Evolutionary conservation across 805 yeast species (phyloP), one percentile per base, ranked within the genome.

Genomic region (Zygosaccharomyces lentus): DNA sequence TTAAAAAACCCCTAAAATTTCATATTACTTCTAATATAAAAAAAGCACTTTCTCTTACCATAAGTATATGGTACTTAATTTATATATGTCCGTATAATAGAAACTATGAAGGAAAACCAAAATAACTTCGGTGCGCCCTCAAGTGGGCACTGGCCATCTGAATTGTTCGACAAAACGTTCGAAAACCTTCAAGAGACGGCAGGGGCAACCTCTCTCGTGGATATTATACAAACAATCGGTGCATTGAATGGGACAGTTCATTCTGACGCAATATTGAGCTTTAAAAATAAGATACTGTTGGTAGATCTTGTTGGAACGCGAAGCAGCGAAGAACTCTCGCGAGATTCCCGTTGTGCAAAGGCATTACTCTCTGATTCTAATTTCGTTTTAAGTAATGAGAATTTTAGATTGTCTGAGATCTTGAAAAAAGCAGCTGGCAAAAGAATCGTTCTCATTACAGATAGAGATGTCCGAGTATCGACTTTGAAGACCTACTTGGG

Each of bases 141-240:
- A 10, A 21, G 10, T 15, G 21, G 21, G 21, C 21, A 19, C 31
- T 6, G 35, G 23, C 34, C 23, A 16, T 26, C 42, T n/a, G 42
- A 31, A 17, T 26, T 27, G 23, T 39, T 31, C 10, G 13, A 16
- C 12, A 39, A 16, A 19, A 23, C 17, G 6, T 16, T 17, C 4
- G 17, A 17, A 2, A 29, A 27, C 6, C n/a, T 27, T 17, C 43
- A 41, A 3, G 44, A 17, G 12, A 43, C 43, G 31, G 39, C 44
- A 16, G 35, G 44, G 15, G 39, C 34, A 10, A 44, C 40, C 19
- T 47, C 47, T 15, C 39, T 47, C n/a, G 32, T 23, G 21, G 36
- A 34, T 15, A 15, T 34, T 9, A 1, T 16, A 23, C 9, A 16
- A 15, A 13, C 36, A 17, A 6, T 34, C 3, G 12, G 7, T 34